A percentile compares a stretch with the other conserved stretches of the same genome.
phyloP scores from a whole-genome alignment of 2,329 filamentous ascomycete genomes.

The Diaporthe sp. region DNA sequence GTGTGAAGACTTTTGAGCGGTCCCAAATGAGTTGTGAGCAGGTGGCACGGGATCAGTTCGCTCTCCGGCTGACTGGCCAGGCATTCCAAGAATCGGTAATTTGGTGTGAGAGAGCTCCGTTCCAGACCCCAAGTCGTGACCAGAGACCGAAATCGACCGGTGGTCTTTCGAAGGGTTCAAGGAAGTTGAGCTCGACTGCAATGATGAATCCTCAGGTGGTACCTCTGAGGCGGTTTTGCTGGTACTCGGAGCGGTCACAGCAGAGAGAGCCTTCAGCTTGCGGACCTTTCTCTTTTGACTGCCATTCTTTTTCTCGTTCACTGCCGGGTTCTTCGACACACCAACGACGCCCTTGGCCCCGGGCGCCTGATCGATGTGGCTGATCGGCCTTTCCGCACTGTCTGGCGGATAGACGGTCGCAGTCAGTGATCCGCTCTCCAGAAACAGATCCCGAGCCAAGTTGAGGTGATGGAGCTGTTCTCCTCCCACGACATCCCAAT shows the following conservation, averaged over 20 bases:
- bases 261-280: conserved; percentile 19
- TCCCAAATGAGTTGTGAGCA: too few species aligned
- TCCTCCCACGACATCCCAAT: conserved; percentile 22
- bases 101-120: neutral
- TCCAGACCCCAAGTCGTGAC: neutral
- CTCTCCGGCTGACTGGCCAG: neutral
- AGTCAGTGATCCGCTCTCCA: conserved; percentile 17
- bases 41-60: neutral
- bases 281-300: conserved; percentile 38
- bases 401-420: neutral
- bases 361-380: neutral
- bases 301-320: conserved; percentile 14
- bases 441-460: conserved; percentile 29
- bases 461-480: conserved; percentile 27
- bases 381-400: neutral
- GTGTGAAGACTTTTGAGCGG: neutral
- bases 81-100: neutral
- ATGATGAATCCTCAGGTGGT: conserved; percentile 9
- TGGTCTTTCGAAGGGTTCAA: neutral
- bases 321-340: neutral
- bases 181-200: neutral
- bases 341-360: neutral
- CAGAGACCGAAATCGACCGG: neutral
- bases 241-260: neutral
- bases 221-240: conserved; percentile 19